phyloP scores from a whole-genome alignment of 2,329 filamentous ascomycete species.

The Dothistroma septosporum region DNA sequence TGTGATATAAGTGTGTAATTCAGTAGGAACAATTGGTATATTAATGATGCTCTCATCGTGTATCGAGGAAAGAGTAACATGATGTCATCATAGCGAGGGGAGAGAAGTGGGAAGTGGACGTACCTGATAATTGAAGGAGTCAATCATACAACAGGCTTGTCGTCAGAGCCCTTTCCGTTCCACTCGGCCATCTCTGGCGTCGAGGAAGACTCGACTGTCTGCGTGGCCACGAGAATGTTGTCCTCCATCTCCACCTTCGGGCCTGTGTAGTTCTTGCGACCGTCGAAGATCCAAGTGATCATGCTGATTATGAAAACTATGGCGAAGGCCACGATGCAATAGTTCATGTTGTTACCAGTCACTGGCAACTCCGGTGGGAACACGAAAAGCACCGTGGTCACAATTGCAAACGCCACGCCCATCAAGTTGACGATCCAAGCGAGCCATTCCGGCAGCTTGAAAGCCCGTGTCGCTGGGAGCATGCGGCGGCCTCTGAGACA shows the following conservation, averaged over 20 bases:
- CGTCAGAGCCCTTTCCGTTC: conserved; percentile 8
- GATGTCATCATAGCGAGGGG: conserved; percentile 22
- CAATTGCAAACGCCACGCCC: conserved; percentile 60
- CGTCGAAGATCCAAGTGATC: conserved; percentile 58
- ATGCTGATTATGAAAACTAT: conserved; percentile 56
- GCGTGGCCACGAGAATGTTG: conserved; percentile 27
- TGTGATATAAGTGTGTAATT: conserved; percentile 3
- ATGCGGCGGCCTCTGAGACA: conserved; percentile 61
- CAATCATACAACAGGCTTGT: conserved; percentile 2
- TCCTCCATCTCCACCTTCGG: conserved; percentile 37
- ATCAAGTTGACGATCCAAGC: conserved; percentile 59
- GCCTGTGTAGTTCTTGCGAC: conserved; percentile 57
- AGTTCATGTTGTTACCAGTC: conserved; percentile 65
- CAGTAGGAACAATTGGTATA: conserved; percentile 31
- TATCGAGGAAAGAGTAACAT: conserved; percentile 21
- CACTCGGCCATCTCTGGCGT: conserved; percentile 11
- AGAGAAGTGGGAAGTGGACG: conserved; percentile 5
- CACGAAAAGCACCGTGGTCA: conserved; percentile 72
- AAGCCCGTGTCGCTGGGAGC: conserved; percentile 55
- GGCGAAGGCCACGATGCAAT: conserved; percentile 55
- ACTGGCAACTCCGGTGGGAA: conserved; percentile 67
- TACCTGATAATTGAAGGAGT: conserved; percentile 10
- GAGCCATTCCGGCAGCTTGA: conserved; percentile 52
- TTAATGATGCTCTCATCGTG: conserved; percentile 23
- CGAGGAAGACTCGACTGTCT: conserved; percentile 15